Evolutionary conservation across 2,329 filamentous ascomycete genomes (phyloP), one percentile per base, ranked within the genome.

Genomic region (Aspergillus aculeatinus): DNA sequence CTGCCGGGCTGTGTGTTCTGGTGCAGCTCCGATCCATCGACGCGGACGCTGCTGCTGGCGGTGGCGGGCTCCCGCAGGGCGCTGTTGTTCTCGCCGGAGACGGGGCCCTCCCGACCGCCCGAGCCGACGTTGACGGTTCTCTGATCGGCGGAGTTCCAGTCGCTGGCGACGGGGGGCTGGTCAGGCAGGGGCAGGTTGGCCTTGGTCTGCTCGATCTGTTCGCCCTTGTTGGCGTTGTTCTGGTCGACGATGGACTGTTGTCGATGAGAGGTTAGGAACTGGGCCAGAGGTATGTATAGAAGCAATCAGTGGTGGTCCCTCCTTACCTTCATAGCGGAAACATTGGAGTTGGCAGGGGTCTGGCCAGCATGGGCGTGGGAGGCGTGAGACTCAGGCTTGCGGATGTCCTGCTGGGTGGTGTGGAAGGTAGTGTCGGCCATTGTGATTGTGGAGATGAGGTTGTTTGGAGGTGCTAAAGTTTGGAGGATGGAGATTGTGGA

Each of bases 121-220:
- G 87, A 85, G 64, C 89, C 89, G 51, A 90, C 86, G 71, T 91
- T 89, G 71, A 90, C 87, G 58, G 79, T 90, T 63, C 84, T 79
- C 33, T 82, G 82, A 69, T 94, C 89, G 54, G 84, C 81, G 0
- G 88, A 91, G 74, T 93, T 87, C 83, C 87, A 92, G 81, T 95
- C 90, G 5, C 89, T 89, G n/a, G 86, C 79, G n/a, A 77, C 79
- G 1, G 90, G 89, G 23, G 91, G 91, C 66, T 93, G 82, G 2
- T 94, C 90, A 19, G 91, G 91, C 54, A 93, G 85, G 55, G 90
- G 89, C 33, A 96, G 87, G 77, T 92, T 91, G 74, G 87, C 78
- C 78, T 88, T 83, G 70, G 82, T 82, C 75, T 89, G 78, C 55
- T 87, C 84, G 72, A 93, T 89, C 75, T 89, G 80, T 58, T 88